Base-by-base conservation (phyloP, 2,329 filamentous ascomycete genomes). In the Emmonsiellopsis sp. region DNA sequence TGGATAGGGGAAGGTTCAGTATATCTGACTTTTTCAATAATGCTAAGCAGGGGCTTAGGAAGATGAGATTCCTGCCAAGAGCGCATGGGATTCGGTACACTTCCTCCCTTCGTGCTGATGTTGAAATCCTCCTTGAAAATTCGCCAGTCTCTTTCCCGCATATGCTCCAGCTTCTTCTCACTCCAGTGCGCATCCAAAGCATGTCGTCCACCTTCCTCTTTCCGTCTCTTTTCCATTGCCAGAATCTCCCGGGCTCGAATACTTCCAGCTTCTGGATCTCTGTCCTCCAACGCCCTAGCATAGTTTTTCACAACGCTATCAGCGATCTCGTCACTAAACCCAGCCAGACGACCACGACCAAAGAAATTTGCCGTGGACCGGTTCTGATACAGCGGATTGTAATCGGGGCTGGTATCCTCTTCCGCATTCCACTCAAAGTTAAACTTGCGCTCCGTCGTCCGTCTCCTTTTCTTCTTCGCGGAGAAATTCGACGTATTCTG, bases 111-210 rank as follows among this genome's bases (percentile, higher is more conserved):
- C 7, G 90, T 96, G 41, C 86, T 80, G 67, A 98, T 98, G 62
- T 93, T 94, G 74, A 95, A 97, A 71, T 98, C 91, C 70, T 97
- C 93, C 73, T 97, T 98, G 83, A 98, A 96, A 63, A 98, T 97
- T 67, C 93, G 88, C 93, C 93, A 98, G 71, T 98, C 93, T 68
- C 93, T 81, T 73, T 97, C 91, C 58, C 89, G 87, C 93, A 98
- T 98, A 63, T 95, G 88, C 11, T 87, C 83, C 58, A 97, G 76
- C 57, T 79, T 81, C 82, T 98, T 98, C 67, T 96, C 89, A 53
- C 87, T 90, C 93, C 93, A 98, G 71, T 95, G 90, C 70, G 91
- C 91, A 62, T 94, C 91, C 54, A 95, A 78, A 35, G 85, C 85
- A 58, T 85, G 89, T 57, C 86, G 81, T 1, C 76, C 73, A 56